Conservation (phyloP, 164 flowering plant species). For the Magnolia changhungtana region DNA sequence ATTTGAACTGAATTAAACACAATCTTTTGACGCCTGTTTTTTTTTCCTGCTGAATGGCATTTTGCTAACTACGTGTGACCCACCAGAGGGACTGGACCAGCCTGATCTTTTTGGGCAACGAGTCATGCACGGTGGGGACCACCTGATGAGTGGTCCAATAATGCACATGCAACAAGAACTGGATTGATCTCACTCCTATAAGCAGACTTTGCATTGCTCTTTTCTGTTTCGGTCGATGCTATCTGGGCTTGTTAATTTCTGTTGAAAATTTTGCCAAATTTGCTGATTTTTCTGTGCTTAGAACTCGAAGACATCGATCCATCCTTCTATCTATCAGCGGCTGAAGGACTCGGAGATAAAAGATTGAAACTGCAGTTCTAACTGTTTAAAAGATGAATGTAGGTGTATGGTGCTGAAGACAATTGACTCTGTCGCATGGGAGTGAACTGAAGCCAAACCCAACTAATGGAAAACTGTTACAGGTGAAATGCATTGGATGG, state of each 20-base stretch:
- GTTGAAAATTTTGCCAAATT: background rate
- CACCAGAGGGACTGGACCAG: background rate
- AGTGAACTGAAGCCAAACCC: background rate
- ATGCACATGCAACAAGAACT: too few relatives aligned
- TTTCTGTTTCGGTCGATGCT: background rate
- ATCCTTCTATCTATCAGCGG: background rate
- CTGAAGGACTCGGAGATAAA: background rate
- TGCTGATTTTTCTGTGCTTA: background rate
- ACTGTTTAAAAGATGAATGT: background rate
- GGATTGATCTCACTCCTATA: too few relatives aligned
- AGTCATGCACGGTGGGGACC: background rate
- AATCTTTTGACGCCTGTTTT: too few relatives aligned
- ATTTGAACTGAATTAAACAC: too few relatives aligned
- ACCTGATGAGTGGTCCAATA: too few relatives aligned
- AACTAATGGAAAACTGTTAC: slow-evolving; percentile 9
- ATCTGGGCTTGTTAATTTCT: background rate
- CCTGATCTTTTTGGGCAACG: background rate
- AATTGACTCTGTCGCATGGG: background rate
- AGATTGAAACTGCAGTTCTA: background rate
- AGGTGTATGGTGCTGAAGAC: background rate
- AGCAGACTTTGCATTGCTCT: background rate
- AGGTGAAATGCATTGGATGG: slow-evolving; percentile 9
- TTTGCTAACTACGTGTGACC: too few relatives aligned
- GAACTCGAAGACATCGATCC: background rate
- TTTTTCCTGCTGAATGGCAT: too few relatives aligned